phyloP scores from a whole-genome alignment of 306 rosid species.

The Alnus rubra region DNA sequence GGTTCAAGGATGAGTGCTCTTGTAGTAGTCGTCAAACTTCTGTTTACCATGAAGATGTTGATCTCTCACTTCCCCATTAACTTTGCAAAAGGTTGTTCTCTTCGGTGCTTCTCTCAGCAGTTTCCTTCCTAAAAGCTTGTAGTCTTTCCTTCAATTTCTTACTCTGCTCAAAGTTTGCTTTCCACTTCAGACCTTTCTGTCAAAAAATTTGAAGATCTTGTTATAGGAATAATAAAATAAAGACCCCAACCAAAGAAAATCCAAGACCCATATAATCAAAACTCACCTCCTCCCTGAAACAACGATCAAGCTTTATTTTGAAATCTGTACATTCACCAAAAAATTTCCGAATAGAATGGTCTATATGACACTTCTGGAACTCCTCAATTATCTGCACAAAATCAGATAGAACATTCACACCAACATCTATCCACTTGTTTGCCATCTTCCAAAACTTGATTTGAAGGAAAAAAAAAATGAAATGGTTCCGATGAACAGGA shows the following conservation, averaged over 20 bases:
- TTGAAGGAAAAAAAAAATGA: not conserved
- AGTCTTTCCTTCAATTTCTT: slow-evolving; percentile 73
- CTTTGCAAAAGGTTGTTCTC: slow-evolving; percentile 33
- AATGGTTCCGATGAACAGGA: not conserved
- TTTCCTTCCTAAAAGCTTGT: slow-evolving; percentile 68
- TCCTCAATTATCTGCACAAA: slow-evolving; percentile 62
- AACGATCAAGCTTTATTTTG: slow-evolving; percentile 86
- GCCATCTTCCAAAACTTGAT: not conserved
- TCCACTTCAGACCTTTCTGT: slow-evolving; percentile 94
- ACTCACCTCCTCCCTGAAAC: slow-evolving; percentile 88
- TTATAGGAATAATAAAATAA: slow-evolving; percentile 1
- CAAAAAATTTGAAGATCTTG: slow-evolving; percentile 7
- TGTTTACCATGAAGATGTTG: not conserved
- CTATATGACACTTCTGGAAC: slow-evolving; percentile 83
- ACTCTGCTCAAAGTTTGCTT: slow-evolving; percentile 91
- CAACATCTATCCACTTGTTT: not conserved
- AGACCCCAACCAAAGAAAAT: slow-evolving; percentile 1
- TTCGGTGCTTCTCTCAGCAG: slow-evolving; percentile 42
- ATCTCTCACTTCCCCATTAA: not conserved
- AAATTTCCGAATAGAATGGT: slow-evolving; percentile 76
- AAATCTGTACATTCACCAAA: slow-evolving; percentile 89
- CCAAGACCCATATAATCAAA: slow-evolving; percentile 3
- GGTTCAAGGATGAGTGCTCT: too few species aligned
- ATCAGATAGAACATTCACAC: not conserved
- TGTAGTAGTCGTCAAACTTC: not conserved